A percentile compares a stretch with the other conserved stretches of the same genome.
Evolutionary conservation across 192 early-diverging fungal species (phyloP).

Genomic region (Coemansia sp.): DNA sequence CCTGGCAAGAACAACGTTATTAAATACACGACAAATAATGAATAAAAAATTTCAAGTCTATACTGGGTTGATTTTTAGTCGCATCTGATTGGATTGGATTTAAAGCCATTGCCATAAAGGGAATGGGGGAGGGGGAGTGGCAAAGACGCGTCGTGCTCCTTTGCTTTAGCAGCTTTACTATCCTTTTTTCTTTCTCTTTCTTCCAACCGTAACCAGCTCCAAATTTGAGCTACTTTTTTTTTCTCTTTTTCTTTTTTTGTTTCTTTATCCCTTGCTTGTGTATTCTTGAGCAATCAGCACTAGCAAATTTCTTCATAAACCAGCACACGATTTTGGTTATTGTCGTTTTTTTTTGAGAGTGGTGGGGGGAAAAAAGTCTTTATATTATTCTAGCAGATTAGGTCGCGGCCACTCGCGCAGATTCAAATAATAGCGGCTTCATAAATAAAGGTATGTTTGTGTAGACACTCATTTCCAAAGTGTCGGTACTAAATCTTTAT

Average conservation of each 20-base stretch:
- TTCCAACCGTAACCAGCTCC: background rate
- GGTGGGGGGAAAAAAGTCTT: too few relatives aligned
- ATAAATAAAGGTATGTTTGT: too few relatives aligned
- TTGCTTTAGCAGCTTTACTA: background rate
- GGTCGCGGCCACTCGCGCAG: too few relatives aligned
- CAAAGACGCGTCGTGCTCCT: slow-evolving; percentile 9
- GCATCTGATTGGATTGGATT: too few relatives aligned
- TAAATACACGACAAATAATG: slow-evolving; percentile 6
- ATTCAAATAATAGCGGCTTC: too few relatives aligned
- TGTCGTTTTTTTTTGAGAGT: too few relatives aligned
- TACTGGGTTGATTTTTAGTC: too few relatives aligned
- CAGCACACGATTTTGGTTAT: too few relatives aligned
- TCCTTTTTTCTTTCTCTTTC: background rate
- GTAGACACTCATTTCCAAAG: background rate
- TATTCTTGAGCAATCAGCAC: too few relatives aligned
- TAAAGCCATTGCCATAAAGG: background rate
- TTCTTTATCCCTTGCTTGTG: background rate
- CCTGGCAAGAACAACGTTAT: slow-evolving; percentile 52
- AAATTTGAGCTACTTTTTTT: slow-evolving; percentile 7
- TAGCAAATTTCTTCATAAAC: too few relatives aligned
- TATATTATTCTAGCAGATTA: too few relatives aligned
- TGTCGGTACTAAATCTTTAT: slow-evolving; percentile 11
- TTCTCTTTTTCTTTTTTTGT: background rate
- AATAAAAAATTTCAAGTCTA: background rate
- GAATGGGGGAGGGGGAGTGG: background rate